Evolutionary conservation across 2,329 filamentous ascomycete species (phyloP), one percentile per base, ranked within the genome.

Genomic region (Geosmithia flava): DNA sequence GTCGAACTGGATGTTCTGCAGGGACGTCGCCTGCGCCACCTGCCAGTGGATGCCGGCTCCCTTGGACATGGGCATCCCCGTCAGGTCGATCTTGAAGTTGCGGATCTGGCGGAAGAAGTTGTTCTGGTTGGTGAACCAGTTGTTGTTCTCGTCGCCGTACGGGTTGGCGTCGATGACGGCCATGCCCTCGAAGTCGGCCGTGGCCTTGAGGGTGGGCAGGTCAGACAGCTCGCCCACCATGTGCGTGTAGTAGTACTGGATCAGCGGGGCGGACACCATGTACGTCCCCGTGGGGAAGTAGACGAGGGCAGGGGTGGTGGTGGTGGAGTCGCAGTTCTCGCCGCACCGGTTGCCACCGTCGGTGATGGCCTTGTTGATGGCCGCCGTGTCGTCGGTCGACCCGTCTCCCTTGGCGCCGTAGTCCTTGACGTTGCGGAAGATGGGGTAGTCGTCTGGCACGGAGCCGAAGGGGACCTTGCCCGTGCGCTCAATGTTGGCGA

Each of bases 281-380:
- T 96, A 97, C 49, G 81, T 94, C 54, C 91, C 90, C 11, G 87
- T 73, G 40, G 89, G 90, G 71, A 97, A 95, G 71, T 95, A 97
- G 47, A 97, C 80, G 15, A 97, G 70, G 23, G 87, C 91, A 0
- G 91, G 91, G 1, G 81, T 80, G n/a, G 78, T 77, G 3, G 91
- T 97, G 30, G 78, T 80, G 2, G 88, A 95, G 61, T 93, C 85
- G 61, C 91, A 97, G 52, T 80, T 79, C 53, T 78, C 62, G 40
- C 87, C 88, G 60, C 91, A 97, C 42, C 91, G 85, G 56, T 75
- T 72, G 27, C 88, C 87, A 27, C 88, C 87, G n/a, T 79, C 77
- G 5, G 78, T 73, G 58, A 96, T 85, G 53, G 89, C 89, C 41
- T 69, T 64, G 69, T 95, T 96, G 75, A 97, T 95, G 49, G 90